Base-by-base conservation (phyloP, 495 filamentous ascomycete species). In the Aspergillus olivimuriae region DNA sequence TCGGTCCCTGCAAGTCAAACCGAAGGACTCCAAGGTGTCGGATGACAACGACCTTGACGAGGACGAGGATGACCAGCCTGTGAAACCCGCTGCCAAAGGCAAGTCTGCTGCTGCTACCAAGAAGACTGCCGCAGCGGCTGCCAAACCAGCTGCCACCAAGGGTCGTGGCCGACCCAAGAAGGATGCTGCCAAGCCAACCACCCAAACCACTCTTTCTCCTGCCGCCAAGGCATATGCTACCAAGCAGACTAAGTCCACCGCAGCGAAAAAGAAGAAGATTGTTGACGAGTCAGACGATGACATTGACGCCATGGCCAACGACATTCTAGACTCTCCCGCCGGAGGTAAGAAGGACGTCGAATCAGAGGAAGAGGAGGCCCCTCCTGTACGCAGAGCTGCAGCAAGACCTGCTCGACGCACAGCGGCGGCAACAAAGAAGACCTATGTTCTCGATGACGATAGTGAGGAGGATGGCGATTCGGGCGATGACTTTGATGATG, bases 141-240 rank as follows among this genome's bases (percentile, higher is more conserved):
- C n/a, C n/a, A 55, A 51, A 63, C 66, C 30, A 33, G 54, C 68
- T 18, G 38, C 41, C 1, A 21, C 41, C 14, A 56, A 52, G 63
- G 65, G 24, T 18, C 73, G 75, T 40, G 76, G 78, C 39, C 70
- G 75, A 5, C 70, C 72, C 14, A 78, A 78, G 61, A 73, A 55
- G 48, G 71, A 77, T 55, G 44, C 62, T 51, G 37, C 64, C 53
- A 40, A 51, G 30, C 28, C 57, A 41, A 11, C 61, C 53, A 52
- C 51, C 46, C 24, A 28, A 11, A 28, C 24, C 24, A 28, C 24
- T 6, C 24, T 28, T 5, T 6, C 84, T 9, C 86, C 88, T 0
- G 86, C 84, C 4, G 87, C 86, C 10, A 92, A 91, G 60, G 84
- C 82, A 0, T 91, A 92, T 58, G 85, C 83, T 12, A 76, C 81